Evolutionary conservation across 805 yeast genomes (phyloP).

Genomic region (Myxozyma sirexii): DNA sequence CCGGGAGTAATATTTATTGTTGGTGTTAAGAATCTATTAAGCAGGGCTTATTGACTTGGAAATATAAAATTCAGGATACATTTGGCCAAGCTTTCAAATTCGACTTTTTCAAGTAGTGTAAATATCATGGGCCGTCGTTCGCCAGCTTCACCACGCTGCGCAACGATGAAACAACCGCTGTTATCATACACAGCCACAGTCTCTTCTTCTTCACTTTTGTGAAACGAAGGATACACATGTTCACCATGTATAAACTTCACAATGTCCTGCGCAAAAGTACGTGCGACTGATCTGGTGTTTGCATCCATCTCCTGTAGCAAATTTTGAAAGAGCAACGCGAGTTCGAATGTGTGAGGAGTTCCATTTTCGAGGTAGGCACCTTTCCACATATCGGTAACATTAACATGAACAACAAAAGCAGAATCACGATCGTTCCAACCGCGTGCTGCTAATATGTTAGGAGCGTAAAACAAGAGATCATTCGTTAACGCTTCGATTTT

Average conservation of each 20-base stretch:
- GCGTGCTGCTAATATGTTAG: background rate
- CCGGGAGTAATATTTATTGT: too few species aligned
- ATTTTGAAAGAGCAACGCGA: conserved; percentile 14
- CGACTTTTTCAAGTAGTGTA: too few species aligned
- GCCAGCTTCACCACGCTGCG: too few species aligned
- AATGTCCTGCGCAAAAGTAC: background rate
- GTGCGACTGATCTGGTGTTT: background rate
- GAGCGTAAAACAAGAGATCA: conserved; percentile 9
- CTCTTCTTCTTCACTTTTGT: background rate
- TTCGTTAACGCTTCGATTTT: background rate
- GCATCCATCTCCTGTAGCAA: background rate
- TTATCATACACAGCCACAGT: background rate
- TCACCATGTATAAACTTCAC: background rate
- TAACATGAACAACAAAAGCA: background rate
- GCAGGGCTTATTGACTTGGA: too few species aligned
- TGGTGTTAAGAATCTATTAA: too few species aligned
- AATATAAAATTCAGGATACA: too few species aligned
- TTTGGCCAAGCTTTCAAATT: too few species aligned
- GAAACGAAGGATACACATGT: background rate
- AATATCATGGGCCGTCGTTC: too few species aligned
- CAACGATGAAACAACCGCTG: too few species aligned
- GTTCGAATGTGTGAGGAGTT: conserved; percentile 16
- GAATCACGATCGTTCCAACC: conserved; percentile 3
- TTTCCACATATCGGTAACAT: conserved; percentile 1
- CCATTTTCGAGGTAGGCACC: background rate